Percentiles rank a stretch among this genome's conserved stretches.
Evolutionary conservation across 208 protist species (phyloP).

Genomic region (Phytomonas sp.): DNA sequence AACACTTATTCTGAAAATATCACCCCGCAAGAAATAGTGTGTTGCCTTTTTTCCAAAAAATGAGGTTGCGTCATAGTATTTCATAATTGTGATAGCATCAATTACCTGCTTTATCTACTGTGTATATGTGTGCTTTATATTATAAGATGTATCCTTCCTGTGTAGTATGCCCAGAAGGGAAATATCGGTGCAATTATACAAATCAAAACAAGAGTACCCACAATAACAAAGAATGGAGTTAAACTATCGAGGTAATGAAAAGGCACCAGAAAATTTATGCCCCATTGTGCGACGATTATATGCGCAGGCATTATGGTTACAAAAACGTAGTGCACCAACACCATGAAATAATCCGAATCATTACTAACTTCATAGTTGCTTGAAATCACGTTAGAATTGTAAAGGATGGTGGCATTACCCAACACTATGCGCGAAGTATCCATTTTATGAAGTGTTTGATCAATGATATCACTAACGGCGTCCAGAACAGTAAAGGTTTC

Average conservation of each 20-base stretch:
- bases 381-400: constrained; percentile 40
- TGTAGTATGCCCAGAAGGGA: constrained; percentile 37
- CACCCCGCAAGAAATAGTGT: background rate
- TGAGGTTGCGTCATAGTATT: background rate
- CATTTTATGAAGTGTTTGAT: constrained; percentile 25
- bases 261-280: constrained; percentile 56
- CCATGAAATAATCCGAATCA: constrained; percentile 32
- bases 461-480: constrained; percentile 1
- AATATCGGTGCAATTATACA: constrained; percentile 15
- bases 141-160: constrained; percentile 25
- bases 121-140: constrained; percentile 11
- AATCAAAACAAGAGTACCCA: constrained; percentile 21
- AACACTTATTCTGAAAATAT: background rate
- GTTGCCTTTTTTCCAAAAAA: background rate
- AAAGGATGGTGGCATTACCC: constrained; percentile 53
- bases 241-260: constrained; percentile 21
- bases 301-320: constrained; percentile 42
- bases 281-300: constrained; percentile 52
- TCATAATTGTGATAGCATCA: constrained; percentile 1
- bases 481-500: background rate
- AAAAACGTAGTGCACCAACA: constrained; percentile 39
- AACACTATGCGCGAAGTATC: constrained; percentile 37
- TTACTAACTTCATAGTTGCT: constrained; percentile 33
- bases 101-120: background rate
- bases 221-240: constrained; percentile 41